Evolutionary conservation across 441 rosid species (phyloP), one percentile per base, ranked within the genome.

Genomic region (Jatropha multifida): DNA sequence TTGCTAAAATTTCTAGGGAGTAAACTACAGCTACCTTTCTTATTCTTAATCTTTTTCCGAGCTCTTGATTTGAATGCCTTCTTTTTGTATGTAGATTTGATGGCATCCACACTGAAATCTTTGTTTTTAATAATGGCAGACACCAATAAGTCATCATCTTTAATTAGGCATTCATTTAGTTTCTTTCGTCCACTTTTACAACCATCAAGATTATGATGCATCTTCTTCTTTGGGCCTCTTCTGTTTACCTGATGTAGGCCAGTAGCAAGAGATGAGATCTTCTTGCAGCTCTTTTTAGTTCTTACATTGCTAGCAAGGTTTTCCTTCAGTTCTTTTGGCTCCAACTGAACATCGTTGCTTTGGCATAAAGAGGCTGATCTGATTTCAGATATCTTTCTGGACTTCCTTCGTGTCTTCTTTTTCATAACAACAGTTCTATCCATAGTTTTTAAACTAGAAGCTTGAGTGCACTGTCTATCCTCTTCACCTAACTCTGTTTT

Each of bases 341-440:
- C 85, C 64, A 77, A 63, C 38, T 58, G 77, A 65, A 75, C 59
- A 79, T 80, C 65, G 55, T 75, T 80, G 77, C 69, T 85, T 78
- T 87, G 85, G 70, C 79, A 66, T 44, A 77, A 76, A 9, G 79
- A 23, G 59, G 84, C 56, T 73, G 81, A 83, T 86, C 83, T 85
- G 66, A 88, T 85, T 83, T 87, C 90, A 46, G 99, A 90, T 82
- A 86, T 82, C 74, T 87, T 92, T 81, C 82, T 93, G 41, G 94
- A 90, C 84, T 90, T 92, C 82, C 88, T 89, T 61, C 81, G 86
- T 42, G 79, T 78, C 89, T 88, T 92, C 86, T 78, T 89, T 79
- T 82, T 84, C 77, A 55, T 65, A 72, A 58, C 64, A 81, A 62
- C 77, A 32, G 62, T 41, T 63, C 69, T 80, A 76, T 71, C 86